These are phyloP conservation scores for Pythium insidiosum DNA, from an alignment of 352 stramenopile genomes.

Conservation along the genomic window DNA sequence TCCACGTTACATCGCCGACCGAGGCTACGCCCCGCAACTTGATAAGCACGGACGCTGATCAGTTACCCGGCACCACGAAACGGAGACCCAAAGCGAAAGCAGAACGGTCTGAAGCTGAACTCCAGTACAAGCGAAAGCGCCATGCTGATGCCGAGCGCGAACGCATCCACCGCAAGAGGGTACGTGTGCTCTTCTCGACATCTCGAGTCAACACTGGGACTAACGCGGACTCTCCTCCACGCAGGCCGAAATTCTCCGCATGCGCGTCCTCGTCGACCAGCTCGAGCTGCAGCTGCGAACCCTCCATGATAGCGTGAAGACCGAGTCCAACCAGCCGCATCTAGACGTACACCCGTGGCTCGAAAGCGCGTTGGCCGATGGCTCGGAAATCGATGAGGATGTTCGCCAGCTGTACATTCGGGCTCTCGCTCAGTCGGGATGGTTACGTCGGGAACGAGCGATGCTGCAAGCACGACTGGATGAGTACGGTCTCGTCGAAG, in stretches of 20 bases:
- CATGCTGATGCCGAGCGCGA: constrained; percentile 19
- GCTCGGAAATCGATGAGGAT: no score
- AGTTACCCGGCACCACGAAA: not conserved
- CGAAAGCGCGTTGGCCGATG: no score
- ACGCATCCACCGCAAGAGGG: constrained; percentile 20
- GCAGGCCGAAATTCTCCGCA: constrained; percentile 13
- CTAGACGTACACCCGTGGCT: no score
- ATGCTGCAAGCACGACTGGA: constrained; percentile 14
- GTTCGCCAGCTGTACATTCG: constrained; percentile 16
- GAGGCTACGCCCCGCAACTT: no score
- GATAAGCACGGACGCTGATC: no score
- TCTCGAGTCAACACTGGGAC: not conserved
- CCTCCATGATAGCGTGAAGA: no score
- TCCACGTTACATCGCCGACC: no score
- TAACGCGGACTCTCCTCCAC: no score
- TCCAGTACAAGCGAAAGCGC: constrained; percentile 16
- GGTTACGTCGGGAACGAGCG: constrained; percentile 14
- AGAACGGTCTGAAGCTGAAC: constrained; percentile 2
- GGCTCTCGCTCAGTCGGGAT: constrained; percentile 11
- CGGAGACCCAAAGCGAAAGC: not conserved
- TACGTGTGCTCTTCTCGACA: not conserved
- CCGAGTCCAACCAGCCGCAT: no score
- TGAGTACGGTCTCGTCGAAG: constrained; percentile 16
- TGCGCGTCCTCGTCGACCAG: constrained; percentile 14
- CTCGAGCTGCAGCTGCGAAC: constrained; percentile 13